phyloP scores from a whole-genome alignment of 1,284 basidiomycete genomes.

The Polyporus tsugae region DNA sequence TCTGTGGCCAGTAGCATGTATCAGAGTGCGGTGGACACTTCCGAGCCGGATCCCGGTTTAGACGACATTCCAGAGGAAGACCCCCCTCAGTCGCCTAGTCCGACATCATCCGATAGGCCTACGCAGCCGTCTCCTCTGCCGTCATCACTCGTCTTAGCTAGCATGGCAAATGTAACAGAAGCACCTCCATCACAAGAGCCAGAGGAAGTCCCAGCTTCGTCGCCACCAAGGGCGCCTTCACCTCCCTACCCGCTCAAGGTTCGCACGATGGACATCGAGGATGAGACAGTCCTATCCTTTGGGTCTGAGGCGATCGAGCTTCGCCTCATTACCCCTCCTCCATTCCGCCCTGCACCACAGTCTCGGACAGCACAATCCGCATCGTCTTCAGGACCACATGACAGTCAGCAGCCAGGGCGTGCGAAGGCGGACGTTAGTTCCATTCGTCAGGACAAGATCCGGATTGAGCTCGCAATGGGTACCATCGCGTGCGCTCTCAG shows the following conservation, averaged over 20 bases:
- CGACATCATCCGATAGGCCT: slow-evolving; percentile 7
- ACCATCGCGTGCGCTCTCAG: slow-evolving; percentile 58
- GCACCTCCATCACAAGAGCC: not conserved
- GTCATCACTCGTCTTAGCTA: not conserved
- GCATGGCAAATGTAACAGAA: not conserved
- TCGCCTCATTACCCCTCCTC: slow-evolving; percentile 57
- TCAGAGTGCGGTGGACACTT: slow-evolving; percentile 72
- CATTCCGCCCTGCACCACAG: slow-evolving; percentile 13
- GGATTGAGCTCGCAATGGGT: slow-evolving; percentile 51
- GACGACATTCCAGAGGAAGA: slow-evolving; percentile 27
- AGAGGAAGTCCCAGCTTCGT: not conserved
- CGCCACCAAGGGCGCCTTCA: not conserved
- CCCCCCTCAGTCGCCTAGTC: slow-evolving; percentile 4
- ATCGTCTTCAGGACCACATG: not conserved
- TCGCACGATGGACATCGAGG: slow-evolving; percentile 37
- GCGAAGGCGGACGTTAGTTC: slow-evolving; percentile 2
- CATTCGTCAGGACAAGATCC: slow-evolving; percentile 28
- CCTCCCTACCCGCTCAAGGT: slow-evolving; percentile 1
- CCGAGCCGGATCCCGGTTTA: slow-evolving; percentile 28
- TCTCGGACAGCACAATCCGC: not conserved
- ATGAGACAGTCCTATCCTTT: slow-evolving; percentile 63
- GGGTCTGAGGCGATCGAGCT: slow-evolving; percentile 64
- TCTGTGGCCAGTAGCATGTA: slow-evolving; percentile 60
- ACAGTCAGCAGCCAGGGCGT: not conserved
- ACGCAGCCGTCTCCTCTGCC: not conserved